These are phyloP conservation scores for Daldinia caldariorum DNA, from an alignment of 495 filamentous ascomycete genomes.

Conservation along the genomic window DNA sequence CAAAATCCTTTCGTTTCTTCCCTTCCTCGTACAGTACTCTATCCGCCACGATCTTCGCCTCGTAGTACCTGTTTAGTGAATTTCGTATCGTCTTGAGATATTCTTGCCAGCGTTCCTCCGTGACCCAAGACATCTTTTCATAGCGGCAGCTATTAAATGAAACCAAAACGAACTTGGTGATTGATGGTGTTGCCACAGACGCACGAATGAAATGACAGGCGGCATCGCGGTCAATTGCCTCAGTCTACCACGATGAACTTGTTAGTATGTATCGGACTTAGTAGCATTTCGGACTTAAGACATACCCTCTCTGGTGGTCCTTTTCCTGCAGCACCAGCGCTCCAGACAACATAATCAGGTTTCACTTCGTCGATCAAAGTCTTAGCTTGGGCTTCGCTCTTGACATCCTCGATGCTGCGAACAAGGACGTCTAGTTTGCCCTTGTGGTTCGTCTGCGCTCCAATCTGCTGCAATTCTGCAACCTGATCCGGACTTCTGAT, in stretches of 20 bases:
- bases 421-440: slow-evolving; percentile 69
- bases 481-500: slow-evolving; percentile 77
- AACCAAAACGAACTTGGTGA: slow-evolving; percentile 81
- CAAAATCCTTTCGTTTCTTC: slow-evolving; percentile 58
- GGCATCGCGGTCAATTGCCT: slow-evolving; percentile 71
- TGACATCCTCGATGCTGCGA: slow-evolving; percentile 75
- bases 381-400: slow-evolving; percentile 68
- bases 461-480: slow-evolving; percentile 68
- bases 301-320: slow-evolving; percentile 67
- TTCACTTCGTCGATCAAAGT: slow-evolving; percentile 66
- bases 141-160: slow-evolving; percentile 72
- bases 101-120: slow-evolving; percentile 64
- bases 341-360: slow-evolving; percentile 80
- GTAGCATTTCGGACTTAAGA: background rate
- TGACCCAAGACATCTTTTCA: slow-evolving; percentile 71
- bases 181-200: slow-evolving; percentile 62
- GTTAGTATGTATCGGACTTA: slow-evolving; percentile 44
- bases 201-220: slow-evolving; percentile 76
- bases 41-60: slow-evolving; percentile 81
- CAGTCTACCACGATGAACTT: slow-evolving; percentile 32
- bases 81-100: slow-evolving; percentile 63
- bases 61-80: slow-evolving; percentile 70
- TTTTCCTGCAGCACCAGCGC: slow-evolving; percentile 82
- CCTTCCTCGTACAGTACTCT: slow-evolving; percentile 70
- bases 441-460: slow-evolving; percentile 54